Evolutionary conservation across 2,329 filamentous ascomycete genomes (phyloP), one percentile per base, ranked within the genome.

Genomic region (Aaosphaeria pasadenensis): DNA sequence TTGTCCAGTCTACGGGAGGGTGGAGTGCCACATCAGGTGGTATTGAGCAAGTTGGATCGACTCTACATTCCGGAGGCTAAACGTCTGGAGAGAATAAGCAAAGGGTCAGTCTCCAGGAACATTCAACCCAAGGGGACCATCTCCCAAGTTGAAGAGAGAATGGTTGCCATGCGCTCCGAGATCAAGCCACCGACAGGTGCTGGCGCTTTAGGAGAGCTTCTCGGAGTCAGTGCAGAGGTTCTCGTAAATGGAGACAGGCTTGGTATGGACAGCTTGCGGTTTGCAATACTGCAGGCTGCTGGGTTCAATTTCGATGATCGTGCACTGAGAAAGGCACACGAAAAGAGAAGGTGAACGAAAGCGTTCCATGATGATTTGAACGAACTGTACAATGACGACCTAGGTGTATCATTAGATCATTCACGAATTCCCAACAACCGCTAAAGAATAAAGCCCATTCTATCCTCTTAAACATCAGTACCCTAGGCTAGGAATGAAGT

Each of bases 21-120:
- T n/a, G 78, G 77, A 1, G 77, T 88, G 11, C 74, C 81, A 0
- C 82, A 84, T 62, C 85, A 88, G 62, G 71, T 89, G 11, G 72
- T 89, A 11, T 61, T 88, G n/a, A 81, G 78, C 5, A 89, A 89
- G 63, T 76, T 80, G 5, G 86, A 89, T 60, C 63, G 60, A 30
- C 24, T 69, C 2, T 69, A 62, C 28, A 54, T 69, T 2, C 64
- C 64, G 3, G 28, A 52, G 7, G 50, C 53, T 2, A 56, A 52
- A 4, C 48, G 53, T 5, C 52, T 63, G 11, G 55, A 48, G 33
- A 50, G 51, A 7, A 50, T 54, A 28, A 52, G 51, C 1, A 59
- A 55, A 28, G 46, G 46, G 2, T 38, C 55, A 4, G 33, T 39
- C 7, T n/a, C n/a, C 11, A 39, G n/a, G 17, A 55, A 49, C 32